Conservation (phyloP, 495 filamentous ascomycete species). For the Trichoderma erinaceum region DNA sequence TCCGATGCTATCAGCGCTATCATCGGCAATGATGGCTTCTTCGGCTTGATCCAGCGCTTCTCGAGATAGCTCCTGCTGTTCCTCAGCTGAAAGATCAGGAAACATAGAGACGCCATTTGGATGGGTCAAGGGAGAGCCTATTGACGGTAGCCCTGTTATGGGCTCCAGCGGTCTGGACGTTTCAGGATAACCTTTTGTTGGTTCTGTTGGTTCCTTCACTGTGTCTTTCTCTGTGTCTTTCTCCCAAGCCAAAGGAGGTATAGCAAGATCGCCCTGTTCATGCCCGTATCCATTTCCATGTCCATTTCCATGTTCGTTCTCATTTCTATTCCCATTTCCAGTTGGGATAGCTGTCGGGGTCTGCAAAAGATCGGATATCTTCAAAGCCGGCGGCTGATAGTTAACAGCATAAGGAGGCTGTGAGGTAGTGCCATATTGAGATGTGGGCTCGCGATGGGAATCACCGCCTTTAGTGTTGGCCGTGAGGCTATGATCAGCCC, state of each 20-base stretch:
- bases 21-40: conserved; percentile 30
- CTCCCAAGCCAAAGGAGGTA: not conserved
- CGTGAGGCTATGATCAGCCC: not conserved
- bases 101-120: conserved; percentile 17
- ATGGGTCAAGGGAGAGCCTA: not conserved
- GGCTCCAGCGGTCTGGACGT: not conserved
- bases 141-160: not conserved
- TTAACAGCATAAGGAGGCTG: not conserved
- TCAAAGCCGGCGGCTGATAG: not conserved
- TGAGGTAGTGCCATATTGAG: not conserved
- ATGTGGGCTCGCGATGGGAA: not conserved
- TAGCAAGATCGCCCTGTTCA: not conserved
- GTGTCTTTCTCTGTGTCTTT: too few relatives aligned
- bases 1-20: conserved; percentile 9
- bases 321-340: not conserved
- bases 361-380: not conserved
- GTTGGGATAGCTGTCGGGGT: not conserved
- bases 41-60: conserved; percentile 27
- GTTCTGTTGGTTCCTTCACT: not conserved
- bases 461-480: not conserved
- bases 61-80: conserved; percentile 20
- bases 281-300: not conserved
- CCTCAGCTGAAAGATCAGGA: conserved; percentile 11
- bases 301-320: too few relatives aligned
- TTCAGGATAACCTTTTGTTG: not conserved